Evolutionary conservation across 495 filamentous ascomycete genomes (phyloP).

Genomic region (Penicillium bovifimosum): DNA sequence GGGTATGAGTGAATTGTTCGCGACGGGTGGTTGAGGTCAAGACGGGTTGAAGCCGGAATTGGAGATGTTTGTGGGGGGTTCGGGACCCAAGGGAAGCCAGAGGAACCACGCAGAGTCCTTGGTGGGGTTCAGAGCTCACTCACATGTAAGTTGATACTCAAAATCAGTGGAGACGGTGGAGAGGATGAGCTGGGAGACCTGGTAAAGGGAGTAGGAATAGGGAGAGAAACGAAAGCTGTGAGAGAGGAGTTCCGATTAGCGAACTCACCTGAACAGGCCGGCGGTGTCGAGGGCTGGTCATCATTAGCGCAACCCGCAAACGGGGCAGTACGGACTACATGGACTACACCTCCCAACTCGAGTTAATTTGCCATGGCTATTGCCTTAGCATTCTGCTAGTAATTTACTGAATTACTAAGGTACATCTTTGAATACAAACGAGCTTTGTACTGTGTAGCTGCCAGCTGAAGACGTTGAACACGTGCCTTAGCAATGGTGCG

Average conservation of each 20-base stretch:
- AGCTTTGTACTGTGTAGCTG: no score
- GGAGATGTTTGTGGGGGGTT: conserved; percentile 29
- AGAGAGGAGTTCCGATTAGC: conserved; percentile 14
- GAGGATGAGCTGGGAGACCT: neutral
- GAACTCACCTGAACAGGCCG: conserved; percentile 23
- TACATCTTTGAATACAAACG: no score
- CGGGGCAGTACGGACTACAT: conserved; percentile 2
- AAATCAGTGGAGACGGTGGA: neutral
- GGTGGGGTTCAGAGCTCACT: conserved; percentile 9
- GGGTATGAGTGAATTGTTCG: conserved; percentile 5
- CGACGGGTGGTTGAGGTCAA: conserved; percentile 5
- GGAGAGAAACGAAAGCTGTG: conserved; percentile 8
- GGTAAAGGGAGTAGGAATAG: conserved; percentile 3
- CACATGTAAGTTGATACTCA: conserved; percentile 14
- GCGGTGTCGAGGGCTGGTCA: conserved; percentile 14
- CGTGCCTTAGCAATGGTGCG: neutral
- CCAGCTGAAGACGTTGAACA: neutral
- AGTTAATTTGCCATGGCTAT: neutral
- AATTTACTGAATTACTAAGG: no score
- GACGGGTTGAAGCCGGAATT: conserved; percentile 22
- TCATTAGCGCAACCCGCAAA: conserved; percentile 15
- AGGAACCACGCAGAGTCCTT: conserved; percentile 17
- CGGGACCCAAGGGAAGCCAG: conserved; percentile 14
- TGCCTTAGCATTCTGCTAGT: neutral
- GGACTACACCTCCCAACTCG: neutral